Evolutionary conservation across 495 filamentous ascomycete genomes (phyloP), one percentile per base, ranked within the genome.

Genomic region (Penicilliopsis zonata): DNA sequence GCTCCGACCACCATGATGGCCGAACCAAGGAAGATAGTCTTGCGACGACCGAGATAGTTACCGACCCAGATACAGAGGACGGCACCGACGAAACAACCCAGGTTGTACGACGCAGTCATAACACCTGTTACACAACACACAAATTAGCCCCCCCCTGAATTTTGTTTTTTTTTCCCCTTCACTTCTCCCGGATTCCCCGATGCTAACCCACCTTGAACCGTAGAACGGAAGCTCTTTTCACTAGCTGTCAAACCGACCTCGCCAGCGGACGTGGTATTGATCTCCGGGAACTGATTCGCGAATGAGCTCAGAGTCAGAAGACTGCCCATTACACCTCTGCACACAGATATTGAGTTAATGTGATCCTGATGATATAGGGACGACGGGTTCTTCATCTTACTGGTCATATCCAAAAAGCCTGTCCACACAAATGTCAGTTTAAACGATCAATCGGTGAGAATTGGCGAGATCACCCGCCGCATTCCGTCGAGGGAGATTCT

Each of bases 61-160:
- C 82, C 79, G 33, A 85, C 65, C 46, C 74, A 80, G 38, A 86
- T 78, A 7, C 69, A 74, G 29, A 74, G 45, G 31, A 84, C 60
- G 4, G 81, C 73, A 12, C 82, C 80, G 31, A 74, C 44, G 52
- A 86, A 83, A 50, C 79, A 86, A 10, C 82, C 80, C n/a, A 84
- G 39, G 43, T 84, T 80, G 60, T 84, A 86, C 9, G 68, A 62
- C 10, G 74, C 72, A 21, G 76, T 66, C 0, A 72, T 61, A 28
- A 81, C 67, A 34, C 65, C 65, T 65, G n/a, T 33, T 13, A 12
- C 30, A 46, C 4, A 22, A 17, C 27, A 14, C 36, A n/a, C 30
- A 24, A 15, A 12, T 4, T 33, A 18, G 18, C 1, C 6, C 9
- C 3, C 14, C 9, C 6, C n/a, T 18, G 23, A 13, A 6, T 29